phyloP scores from a whole-genome alignment of 2,329 filamentous ascomycete species.

The Macrophomina tecta region DNA sequence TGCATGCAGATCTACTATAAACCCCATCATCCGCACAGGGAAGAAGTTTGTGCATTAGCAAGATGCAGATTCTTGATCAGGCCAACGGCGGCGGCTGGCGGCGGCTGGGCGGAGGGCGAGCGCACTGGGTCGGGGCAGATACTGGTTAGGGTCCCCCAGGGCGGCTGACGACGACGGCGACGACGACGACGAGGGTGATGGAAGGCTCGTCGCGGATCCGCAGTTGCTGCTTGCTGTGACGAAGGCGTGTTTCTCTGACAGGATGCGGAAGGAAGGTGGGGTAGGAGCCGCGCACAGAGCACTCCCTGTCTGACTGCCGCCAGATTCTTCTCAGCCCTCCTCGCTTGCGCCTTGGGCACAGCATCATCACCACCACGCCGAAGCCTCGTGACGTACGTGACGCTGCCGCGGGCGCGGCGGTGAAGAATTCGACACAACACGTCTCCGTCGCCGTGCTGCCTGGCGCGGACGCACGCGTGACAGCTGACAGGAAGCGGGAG shows the following conservation, averaged over 20 bases:
- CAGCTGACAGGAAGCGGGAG: not conserved
- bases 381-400: slow-evolving; percentile 21
- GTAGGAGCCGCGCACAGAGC: not conserved
- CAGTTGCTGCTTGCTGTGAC: not conserved
- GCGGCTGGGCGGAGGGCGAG: not conserved
- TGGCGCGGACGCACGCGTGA: slow-evolving; percentile 18
- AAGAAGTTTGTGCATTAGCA: slow-evolving; percentile 1
- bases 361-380: slow-evolving; percentile 14
- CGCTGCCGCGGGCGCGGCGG: slow-evolving; percentile 3
- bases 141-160: slow-evolving; percentile 5
- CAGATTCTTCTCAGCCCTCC: slow-evolving; percentile 5
- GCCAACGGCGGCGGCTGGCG: not conserved
- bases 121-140: slow-evolving; percentile 10
- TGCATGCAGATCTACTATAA: slow-evolving; percentile 20
- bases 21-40: not conserved
- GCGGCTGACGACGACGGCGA: slow-evolving; percentile 9
- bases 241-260: not conserved
- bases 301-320: not conserved
- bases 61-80: slow-evolving; percentile 5
- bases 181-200: not conserved
- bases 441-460: slow-evolving; percentile 13
- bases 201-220: slow-evolving; percentile 5
- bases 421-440: slow-evolving; percentile 8
- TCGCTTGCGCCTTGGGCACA: slow-evolving; percentile 22
- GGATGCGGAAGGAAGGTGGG: slow-evolving; percentile 16